These are phyloP conservation scores for Hansfordia pulvinata DNA, from an alignment of 2,329 filamentous ascomycete species.

Conservation along the genomic window DNA sequence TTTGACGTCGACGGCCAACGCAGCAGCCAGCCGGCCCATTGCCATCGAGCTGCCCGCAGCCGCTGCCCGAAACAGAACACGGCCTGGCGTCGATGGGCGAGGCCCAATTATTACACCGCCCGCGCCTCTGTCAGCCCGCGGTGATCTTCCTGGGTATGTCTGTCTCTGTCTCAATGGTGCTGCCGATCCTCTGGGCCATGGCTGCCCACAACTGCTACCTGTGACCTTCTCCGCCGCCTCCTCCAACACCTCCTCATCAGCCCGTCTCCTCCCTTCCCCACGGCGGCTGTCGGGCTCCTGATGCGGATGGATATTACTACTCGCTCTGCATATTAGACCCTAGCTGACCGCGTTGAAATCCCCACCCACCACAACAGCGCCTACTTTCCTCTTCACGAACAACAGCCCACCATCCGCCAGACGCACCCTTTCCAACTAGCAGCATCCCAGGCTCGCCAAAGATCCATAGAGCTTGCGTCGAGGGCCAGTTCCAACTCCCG, in stretches of 20 bases:
- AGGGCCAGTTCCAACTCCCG: slow-evolving; percentile 7
- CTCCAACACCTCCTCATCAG: slow-evolving; percentile 1
- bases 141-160: slow-evolving; percentile 45
- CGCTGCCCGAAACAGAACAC: slow-evolving; percentile 20
- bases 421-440: slow-evolving; percentile 38
- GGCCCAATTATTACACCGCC: slow-evolving; percentile 27
- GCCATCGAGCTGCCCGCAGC: slow-evolving; percentile 33
- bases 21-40: slow-evolving; percentile 31
- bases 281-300: background rate
- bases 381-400: slow-evolving; percentile 48
- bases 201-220: background rate
- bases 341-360: too few species aligned
- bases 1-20: too few species aligned
- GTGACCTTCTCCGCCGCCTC: slow-evolving; percentile 2
- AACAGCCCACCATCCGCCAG: slow-evolving; percentile 31
- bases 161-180: slow-evolving; percentile 1
- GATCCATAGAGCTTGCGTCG: slow-evolving; percentile 19
- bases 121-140: slow-evolving; percentile 40
- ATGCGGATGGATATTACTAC: background rate
- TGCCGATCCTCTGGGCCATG: background rate
- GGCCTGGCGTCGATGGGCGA: too few species aligned
- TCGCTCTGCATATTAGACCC: too few species aligned
- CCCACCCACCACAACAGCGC: slow-evolving; percentile 23
- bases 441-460: slow-evolving; percentile 21
- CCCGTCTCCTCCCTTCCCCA: background rate